phyloP scores from a whole-genome alignment of 169 alveolate genomes.

The Eimeria sp. region DNA sequence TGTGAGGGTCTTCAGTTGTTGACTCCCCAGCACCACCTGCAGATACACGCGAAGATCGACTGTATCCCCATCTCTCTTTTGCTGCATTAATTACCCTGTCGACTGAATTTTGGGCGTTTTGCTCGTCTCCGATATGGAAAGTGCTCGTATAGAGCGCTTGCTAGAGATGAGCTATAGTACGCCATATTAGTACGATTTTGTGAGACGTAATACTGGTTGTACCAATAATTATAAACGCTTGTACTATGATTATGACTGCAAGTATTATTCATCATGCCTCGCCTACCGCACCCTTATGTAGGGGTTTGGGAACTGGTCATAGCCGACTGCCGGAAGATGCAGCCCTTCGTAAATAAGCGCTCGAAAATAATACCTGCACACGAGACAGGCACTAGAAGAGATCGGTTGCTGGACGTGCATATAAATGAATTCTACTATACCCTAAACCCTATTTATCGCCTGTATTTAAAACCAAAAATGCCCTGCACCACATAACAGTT shows the following conservation, averaged over 20 bases:
- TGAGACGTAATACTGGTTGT: neutral
- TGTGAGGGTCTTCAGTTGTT: conserved; percentile 89
- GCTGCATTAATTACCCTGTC: neutral
- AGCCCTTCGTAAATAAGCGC: conserved; percentile 94
- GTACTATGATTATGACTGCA: neutral
- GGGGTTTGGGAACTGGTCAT: conserved; percentile 87
- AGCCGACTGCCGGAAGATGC: conserved; percentile 92
- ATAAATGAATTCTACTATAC: neutral
- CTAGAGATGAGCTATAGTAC: neutral
- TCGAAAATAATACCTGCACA: conserved; percentile 88
- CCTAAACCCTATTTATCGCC: neutral
- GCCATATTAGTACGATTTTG: neutral
- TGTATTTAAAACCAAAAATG: too few species aligned
- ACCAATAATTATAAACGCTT: too few species aligned
- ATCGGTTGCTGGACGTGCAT: neutral
- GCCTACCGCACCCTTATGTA: conserved; percentile 77
- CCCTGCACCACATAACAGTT: neutral
- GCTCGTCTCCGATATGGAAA: neutral
- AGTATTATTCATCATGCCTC: neutral
- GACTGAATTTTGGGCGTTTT: neutral
- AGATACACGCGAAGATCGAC: conserved; percentile 52
- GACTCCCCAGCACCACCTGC: conserved; percentile 92
- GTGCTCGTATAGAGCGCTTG: neutral
- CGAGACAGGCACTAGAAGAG: neutral
- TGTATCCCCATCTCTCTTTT: neutral